phyloP scores from a whole-genome alignment of 257 asterid species.

The Solanum lycopersicoides region DNA sequence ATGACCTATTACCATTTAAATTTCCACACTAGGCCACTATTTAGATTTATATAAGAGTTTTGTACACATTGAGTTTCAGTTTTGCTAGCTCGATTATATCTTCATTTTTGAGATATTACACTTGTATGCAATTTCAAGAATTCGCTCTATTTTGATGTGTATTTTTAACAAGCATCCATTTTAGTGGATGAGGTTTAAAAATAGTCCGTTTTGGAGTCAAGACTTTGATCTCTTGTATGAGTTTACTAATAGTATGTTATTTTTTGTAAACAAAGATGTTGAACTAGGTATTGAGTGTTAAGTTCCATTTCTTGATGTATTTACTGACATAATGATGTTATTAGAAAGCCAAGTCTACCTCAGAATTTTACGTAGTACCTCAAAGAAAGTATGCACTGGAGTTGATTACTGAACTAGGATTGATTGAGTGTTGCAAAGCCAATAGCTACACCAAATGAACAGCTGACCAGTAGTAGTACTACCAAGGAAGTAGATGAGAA shows the following conservation, averaged over 20 bases:
- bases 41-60: background rate
- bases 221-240: too few relatives aligned
- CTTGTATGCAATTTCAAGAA: slow-evolving; percentile 64
- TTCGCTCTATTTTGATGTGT: background rate
- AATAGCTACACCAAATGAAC: background rate
- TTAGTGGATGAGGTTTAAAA: too few relatives aligned
- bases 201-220: too few relatives aligned
- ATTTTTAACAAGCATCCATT: too few relatives aligned
- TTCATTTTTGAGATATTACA: slow-evolving; percentile 41
- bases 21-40: background rate
- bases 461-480: background rate
- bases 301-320: too few relatives aligned
- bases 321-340: too few relatives aligned
- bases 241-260: too few relatives aligned
- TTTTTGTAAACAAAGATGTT: too few relatives aligned
- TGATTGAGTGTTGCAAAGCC: background rate
- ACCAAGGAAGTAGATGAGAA: background rate
- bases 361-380: background rate
- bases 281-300: too few relatives aligned
- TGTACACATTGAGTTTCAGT: background rate
- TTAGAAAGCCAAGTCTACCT: too few relatives aligned
- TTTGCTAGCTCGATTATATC: background rate
- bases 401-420: background rate
- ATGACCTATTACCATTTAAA: too few relatives aligned
- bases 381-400: background rate